Evolutionary conservation across 306 rosid species (phyloP).

Genomic region (Albizia julibrissin): DNA sequence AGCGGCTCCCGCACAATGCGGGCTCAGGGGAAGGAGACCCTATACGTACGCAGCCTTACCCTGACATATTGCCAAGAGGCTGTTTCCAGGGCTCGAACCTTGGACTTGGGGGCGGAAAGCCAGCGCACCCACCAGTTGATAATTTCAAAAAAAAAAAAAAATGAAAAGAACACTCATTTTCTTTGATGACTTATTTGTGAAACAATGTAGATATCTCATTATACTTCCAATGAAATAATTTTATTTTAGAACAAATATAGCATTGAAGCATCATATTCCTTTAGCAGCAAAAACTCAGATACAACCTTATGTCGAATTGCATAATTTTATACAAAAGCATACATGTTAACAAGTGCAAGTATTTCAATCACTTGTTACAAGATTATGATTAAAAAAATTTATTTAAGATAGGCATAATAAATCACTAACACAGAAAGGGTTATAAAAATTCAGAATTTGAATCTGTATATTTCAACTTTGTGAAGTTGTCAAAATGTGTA

Average conservation of each 20-base stretch:
- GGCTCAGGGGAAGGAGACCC: too few species aligned
- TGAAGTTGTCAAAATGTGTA: constrained; percentile 25
- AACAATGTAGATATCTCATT: constrained; percentile 13
- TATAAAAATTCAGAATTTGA: neutral
- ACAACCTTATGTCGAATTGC: neutral
- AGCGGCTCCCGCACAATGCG: too few species aligned
- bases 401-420: neutral
- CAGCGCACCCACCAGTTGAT: too few species aligned
- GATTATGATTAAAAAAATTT: neutral
- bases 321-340: constrained; percentile 16
- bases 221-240: constrained; percentile 1
- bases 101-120: too few species aligned
- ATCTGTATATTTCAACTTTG: neutral
- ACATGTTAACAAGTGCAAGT: neutral
- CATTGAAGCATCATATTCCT: neutral
- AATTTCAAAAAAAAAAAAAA: too few species aligned
- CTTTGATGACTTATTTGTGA: constrained; percentile 15
- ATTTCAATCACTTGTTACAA: neutral
- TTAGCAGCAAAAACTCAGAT: neutral
- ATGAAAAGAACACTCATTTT: constrained; percentile 4
- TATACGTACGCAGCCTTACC: too few species aligned
- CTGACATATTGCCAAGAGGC: too few species aligned
- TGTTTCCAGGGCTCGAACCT: too few species aligned
- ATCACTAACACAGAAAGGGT: neutral
- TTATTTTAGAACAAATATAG: constrained; percentile 1